Conservation (phyloP, 2,329 filamentous ascomycete species). For the Graphilbum ipis-grandicollis region DNA sequence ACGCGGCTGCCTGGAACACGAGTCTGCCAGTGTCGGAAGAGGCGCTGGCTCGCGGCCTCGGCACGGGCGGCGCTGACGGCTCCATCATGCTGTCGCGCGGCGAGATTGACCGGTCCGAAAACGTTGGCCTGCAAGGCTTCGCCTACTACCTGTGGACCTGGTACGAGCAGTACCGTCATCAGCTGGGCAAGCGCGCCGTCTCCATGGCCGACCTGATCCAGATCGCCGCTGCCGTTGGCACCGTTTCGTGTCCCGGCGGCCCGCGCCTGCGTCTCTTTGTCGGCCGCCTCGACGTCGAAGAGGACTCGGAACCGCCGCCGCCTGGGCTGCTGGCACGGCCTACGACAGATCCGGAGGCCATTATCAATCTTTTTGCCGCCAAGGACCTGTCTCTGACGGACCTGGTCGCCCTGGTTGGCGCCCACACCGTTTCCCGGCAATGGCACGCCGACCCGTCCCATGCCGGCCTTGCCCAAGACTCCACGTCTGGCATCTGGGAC, state of each 20-base stretch:
- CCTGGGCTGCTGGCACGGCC: constrained; percentile 26
- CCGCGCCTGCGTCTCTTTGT: constrained; percentile 31
- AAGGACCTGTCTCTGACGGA: constrained; percentile 32
- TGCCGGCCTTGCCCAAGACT: constrained; percentile 24
- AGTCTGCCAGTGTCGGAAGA: not conserved
- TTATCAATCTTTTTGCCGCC: constrained; percentile 27
- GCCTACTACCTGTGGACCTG: constrained; percentile 19
- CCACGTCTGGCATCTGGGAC: constrained; percentile 32
- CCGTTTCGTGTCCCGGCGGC: constrained; percentile 32
- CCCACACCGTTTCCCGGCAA: constrained; percentile 32
- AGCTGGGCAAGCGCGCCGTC: constrained; percentile 16
- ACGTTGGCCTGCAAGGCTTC: constrained; percentile 27
- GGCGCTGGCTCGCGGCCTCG: not conserved
- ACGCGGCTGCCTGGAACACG: constrained; percentile 24
- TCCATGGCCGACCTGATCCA: constrained; percentile 36
- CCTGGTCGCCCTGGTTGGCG: constrained; percentile 35
- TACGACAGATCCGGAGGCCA: constrained; percentile 19
- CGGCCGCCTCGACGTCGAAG: constrained; percentile 25
- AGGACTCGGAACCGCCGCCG: constrained; percentile 16
- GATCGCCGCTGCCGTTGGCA: constrained; percentile 27
- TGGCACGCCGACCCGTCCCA: constrained; percentile 22
- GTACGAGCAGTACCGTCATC: constrained; percentile 18
- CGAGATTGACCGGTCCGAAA: constrained; percentile 21
- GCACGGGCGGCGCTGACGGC: constrained; percentile 23
- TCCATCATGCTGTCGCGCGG: constrained; percentile 22